phyloP scores from a whole-genome alignment of 495 filamentous ascomycete genomes.

The Aspergillus cristatus region DNA sequence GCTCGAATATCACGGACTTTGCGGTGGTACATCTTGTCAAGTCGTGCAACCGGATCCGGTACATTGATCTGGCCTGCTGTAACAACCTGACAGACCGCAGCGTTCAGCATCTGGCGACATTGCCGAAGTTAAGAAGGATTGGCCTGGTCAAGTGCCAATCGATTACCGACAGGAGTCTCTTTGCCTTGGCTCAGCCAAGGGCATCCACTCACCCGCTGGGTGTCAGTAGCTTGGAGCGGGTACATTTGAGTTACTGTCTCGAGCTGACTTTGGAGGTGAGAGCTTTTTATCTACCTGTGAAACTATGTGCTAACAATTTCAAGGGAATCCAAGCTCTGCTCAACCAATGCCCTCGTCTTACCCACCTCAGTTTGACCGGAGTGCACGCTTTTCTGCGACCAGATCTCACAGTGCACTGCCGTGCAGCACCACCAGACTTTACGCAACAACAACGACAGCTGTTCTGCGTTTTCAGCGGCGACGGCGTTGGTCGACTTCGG shows the following conservation, averaged over 20 bases:
- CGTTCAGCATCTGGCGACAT: constrained; percentile 70
- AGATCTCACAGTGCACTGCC: constrained; percentile 74
- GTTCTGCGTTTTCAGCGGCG: constrained; percentile 94
- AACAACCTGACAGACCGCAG: constrained; percentile 78
- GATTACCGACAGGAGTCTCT: constrained; percentile 84
- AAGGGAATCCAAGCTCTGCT: constrained; percentile 90
- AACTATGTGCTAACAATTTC: constrained; percentile 6
- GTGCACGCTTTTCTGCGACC: constrained; percentile 68
- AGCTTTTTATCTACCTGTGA: too few relatives aligned
- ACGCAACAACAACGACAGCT: constrained; percentile 90
- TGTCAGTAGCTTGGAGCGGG: constrained; percentile 68
- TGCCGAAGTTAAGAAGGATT: constrained; percentile 90
- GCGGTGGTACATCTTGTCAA: constrained; percentile 77
- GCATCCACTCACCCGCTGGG: constrained; percentile 30
- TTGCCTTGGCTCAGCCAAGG: constrained; percentile 62
- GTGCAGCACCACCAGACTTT: constrained; percentile 84
- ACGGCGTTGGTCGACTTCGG: constrained; percentile 70
- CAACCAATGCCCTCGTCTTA: constrained; percentile 84
- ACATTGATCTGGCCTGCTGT: constrained; percentile 96
- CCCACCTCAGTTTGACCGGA: constrained; percentile 93
- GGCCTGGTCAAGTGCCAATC: constrained; percentile 87
- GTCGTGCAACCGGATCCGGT: constrained; percentile 85
- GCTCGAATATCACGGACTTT: constrained; percentile 76
- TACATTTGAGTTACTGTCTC: constrained; percentile 94
- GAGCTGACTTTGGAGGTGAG: constrained; percentile 71